Conservation (phyloP, 495 filamentous ascomycete genomes). For the Pseudomonodictys pantanalensis region DNA sequence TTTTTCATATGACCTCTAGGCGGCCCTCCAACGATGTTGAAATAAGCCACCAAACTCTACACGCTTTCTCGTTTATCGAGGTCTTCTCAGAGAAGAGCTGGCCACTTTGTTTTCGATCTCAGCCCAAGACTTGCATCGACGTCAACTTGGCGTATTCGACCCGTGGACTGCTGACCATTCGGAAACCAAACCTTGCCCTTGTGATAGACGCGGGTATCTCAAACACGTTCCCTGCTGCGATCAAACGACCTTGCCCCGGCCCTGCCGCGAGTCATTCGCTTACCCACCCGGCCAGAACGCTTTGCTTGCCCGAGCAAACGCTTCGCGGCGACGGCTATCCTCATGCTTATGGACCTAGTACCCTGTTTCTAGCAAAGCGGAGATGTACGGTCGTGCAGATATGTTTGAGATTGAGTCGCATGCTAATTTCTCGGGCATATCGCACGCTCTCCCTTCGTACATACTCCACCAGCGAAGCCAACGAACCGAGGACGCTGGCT, state of each 20-base stretch:
- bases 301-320: not conserved
- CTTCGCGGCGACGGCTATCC: not conserved
- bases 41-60: too few relatives aligned
- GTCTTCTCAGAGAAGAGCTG: too few relatives aligned
- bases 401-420: not conserved
- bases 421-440: too few relatives aligned
- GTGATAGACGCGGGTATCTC: conserved; percentile 3
- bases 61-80: too few relatives aligned
- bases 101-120: too few relatives aligned
- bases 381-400: not conserved
- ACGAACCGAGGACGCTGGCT: too few relatives aligned
- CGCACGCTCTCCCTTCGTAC: too few relatives aligned
- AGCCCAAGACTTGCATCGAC: too few relatives aligned
- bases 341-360: not conserved
- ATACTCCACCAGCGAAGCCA: too few relatives aligned
- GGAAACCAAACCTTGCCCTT: not conserved
- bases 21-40: too few relatives aligned
- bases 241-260: conserved; percentile 10
- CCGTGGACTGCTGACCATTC: not conserved
- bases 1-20: too few relatives aligned
- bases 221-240: conserved; percentile 16
- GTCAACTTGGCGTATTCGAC: too few relatives aligned
- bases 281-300: conserved; percentile 12
- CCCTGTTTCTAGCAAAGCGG: not conserved
- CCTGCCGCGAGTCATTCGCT: conserved; percentile 6